Evolutionary conservation across 2,329 filamentous ascomycete species (phyloP), one percentile per base, ranked within the genome.

Genomic region (Grosmannia penicillata): DNA sequence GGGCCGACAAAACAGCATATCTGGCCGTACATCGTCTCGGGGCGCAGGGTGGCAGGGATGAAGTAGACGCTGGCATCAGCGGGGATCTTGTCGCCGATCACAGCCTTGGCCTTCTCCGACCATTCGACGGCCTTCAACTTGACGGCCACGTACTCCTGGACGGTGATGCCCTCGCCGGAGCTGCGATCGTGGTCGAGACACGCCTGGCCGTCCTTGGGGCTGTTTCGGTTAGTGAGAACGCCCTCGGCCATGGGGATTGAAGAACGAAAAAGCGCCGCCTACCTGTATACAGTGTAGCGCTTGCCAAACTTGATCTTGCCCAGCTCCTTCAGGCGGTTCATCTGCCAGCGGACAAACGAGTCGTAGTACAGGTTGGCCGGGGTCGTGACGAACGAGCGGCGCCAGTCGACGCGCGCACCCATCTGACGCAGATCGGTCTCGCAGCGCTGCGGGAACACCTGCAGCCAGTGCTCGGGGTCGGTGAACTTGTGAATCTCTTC

Each of bases 21-120:
- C 60, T 96, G 91, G 29, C 93, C 93, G 56, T 96, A 98, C 89
- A 98, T 96, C 26, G 91, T 98, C 67, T 98, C 91, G 3, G 91
- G 85, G 45, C 91, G 45, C 44, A 98, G 71, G 39, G 91, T 96
- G 14, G 91, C 91, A 11, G 91, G 82, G 11, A 96, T 75, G 51
- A 96, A 81, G 64, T 80, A 96, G 40, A 95, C 79, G 44, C 81
- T 81, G n/a, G 83, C 79, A 46, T 72, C 76, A 26, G 77, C 70
- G 6, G 89, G 82, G 4, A 96, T 63, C 63, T 89, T 91, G 47
- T 74, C 78, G 55, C 79, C 71, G 42, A 96, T 61, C 38, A 73
- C 63, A 48, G 80, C 72, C 46, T 75, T 73, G 19, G 85, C 82
- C 45, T 78, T 70, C 23, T 81, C 75, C 1, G 86, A 73, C 87